Evolutionary conservation across 352 stramenopile genomes (phyloP).

Genomic region (Phytopythium mirpurense): DNA sequence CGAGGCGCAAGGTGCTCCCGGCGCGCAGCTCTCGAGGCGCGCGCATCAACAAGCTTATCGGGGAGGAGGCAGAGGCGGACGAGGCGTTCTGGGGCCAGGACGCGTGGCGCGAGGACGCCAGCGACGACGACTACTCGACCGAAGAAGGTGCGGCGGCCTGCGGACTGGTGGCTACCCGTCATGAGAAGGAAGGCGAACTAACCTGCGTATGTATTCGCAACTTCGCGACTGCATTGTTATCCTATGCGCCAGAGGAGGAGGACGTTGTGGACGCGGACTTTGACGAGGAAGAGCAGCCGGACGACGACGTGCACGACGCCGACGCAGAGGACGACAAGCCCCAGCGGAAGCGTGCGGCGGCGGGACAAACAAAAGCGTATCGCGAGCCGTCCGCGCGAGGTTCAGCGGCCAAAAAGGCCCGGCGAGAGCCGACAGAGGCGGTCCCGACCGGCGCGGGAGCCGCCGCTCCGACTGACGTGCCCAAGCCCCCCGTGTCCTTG

Average conservation of each 20-base stretch:
- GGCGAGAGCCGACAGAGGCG: slow-evolving; percentile 14
- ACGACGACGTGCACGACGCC: slow-evolving; percentile 72
- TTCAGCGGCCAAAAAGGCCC: not conserved
- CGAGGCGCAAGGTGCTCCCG: slow-evolving; percentile 40
- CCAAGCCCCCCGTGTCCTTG: slow-evolving; percentile 6
- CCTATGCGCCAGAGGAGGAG: slow-evolving; percentile 70
- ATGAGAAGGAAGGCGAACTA: not conserved
- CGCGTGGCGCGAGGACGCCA: slow-evolving; percentile 78
- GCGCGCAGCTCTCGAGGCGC: slow-evolving; percentile 57
- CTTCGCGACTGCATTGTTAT: too few relatives aligned
- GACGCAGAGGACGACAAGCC: slow-evolving; percentile 40
- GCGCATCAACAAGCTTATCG: slow-evolving; percentile 81
- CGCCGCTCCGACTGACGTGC: too few relatives aligned
- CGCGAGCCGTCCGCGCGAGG: slow-evolving; percentile 15
- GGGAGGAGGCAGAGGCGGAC: slow-evolving; percentile 84
- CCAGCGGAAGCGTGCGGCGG: slow-evolving; percentile 20
- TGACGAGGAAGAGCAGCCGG: slow-evolving; percentile 73
- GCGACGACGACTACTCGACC: slow-evolving; percentile 85
- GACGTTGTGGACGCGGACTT: slow-evolving; percentile 88
- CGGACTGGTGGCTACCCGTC: too few relatives aligned
- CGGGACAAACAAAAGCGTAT: slow-evolving; percentile 17
- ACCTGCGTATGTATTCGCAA: too few relatives aligned
- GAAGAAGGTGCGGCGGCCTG: slow-evolving; percentile 56
- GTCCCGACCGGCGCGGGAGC: slow-evolving; percentile 11
- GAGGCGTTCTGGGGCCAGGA: slow-evolving; percentile 85